Evolutionary conservation across 208 protist genomes (phyloP).

Genomic region (Crithidia expoeki): DNA sequence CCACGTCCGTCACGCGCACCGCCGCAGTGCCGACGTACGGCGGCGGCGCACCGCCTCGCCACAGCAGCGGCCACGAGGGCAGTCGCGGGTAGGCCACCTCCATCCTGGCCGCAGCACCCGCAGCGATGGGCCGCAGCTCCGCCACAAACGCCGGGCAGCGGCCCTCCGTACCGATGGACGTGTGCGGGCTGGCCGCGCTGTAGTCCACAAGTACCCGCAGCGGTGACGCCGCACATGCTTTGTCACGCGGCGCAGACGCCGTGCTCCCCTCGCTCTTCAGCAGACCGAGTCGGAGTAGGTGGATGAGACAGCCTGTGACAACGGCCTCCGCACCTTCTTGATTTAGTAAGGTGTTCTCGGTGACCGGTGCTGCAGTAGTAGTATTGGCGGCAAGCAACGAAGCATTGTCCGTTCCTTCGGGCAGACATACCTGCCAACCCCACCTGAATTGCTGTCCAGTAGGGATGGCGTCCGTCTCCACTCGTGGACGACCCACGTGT

Average conservation of each 20-base stretch:
- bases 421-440: not conserved
- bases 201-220: conserved; percentile 5
- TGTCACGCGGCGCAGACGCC: not conserved
- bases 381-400: not conserved
- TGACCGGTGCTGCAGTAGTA: not conserved
- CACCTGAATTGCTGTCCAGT: not conserved
- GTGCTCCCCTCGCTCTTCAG: not conserved
- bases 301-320: not conserved
- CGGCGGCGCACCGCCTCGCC: not conserved
- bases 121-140: conserved; percentile 2
- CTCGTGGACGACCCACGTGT: not conserved
- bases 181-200: not conserved
- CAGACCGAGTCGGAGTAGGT: conserved; percentile 3
- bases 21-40: conserved; percentile 21
- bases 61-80: conserved; percentile 18
- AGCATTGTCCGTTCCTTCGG: not conserved
- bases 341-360: no score
- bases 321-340: no score
- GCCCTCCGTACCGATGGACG: not conserved
- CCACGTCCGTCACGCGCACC: conserved; percentile 8
- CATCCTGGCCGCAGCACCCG: not conserved
- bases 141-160: conserved; percentile 5
- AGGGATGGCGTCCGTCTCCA: not conserved
- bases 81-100: conserved; percentile 10
- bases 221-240: not conserved